Evolutionary conservation across 1,284 basidiomycete species (phyloP), one percentile per base, ranked within the genome.

Genomic region (Puccinia horiana): DNA sequence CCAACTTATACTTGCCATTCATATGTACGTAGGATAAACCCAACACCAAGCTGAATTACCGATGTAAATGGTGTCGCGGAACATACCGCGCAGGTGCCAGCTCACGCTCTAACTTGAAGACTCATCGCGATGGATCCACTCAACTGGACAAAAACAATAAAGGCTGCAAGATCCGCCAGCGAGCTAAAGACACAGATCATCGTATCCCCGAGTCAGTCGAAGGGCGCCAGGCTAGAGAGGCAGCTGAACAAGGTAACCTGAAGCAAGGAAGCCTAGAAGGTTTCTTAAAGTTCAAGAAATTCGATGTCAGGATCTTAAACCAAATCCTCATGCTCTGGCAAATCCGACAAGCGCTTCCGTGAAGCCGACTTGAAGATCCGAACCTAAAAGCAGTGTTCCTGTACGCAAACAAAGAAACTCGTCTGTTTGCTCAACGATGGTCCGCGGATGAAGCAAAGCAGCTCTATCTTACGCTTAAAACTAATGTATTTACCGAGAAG

Each of bases 321-420:
- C 23, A 52, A 20, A 14, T 49, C 16, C 26, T 72, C 0, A 26
- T 47, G 18, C 12, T 49, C 16, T 72, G 69, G 69, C 69, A 49
- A 49, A 20, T 72, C 14, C 20, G 42, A 20, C 69, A 72, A 47
- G 69, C 69, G 1, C 29, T 72, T 37, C 42, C 69, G 47, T 72
- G 69, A n/a, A 29, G 16, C 26, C 69, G 23, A 8, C 47, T 72
- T 49, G 42, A 72, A 72, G 69, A 72, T n/a, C 42, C 69, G 6
- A 18, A 29, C 32, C 52, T 47, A 20, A 20, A 23, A 49, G 42
- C 69, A n/a, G 18, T 20, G 1, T 72, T 72, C 18, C 44, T 49
- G 32, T 72, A 72, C 49, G 37, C 40, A 1, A 32, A 35, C 12
- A 32, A 32, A n/a, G 69, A 52, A 2, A 42, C 52, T 26, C 6